phyloP scores from a whole-genome alignment of 2,329 filamentous ascomycete species.

The Huntiella moniliformis region DNA sequence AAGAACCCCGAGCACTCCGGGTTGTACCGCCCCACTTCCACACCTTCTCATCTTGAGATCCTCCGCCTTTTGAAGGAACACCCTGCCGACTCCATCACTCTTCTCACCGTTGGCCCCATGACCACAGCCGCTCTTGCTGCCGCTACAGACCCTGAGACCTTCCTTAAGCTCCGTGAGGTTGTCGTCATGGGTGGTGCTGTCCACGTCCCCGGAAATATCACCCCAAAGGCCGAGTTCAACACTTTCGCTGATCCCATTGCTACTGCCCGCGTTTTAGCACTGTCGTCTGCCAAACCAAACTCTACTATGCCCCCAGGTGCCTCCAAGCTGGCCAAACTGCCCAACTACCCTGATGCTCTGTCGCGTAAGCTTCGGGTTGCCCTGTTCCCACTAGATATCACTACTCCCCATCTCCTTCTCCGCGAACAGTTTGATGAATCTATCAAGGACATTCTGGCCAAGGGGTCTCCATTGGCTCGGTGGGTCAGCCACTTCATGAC shows the following conservation, averaged over 20 bases:
- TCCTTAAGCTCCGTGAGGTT: slow-evolving; percentile 74
- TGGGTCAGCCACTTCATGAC: slow-evolving; percentile 57
- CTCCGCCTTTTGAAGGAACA: slow-evolving; percentile 70
- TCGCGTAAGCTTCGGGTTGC: slow-evolving; percentile 46
- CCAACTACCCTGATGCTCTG: slow-evolving; percentile 44
- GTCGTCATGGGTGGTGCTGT: slow-evolving; percentile 91
- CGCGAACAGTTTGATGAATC: slow-evolving; percentile 37
- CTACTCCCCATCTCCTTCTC: slow-evolving; percentile 47
- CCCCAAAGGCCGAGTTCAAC: slow-evolving; percentile 86
- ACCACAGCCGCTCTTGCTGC: slow-evolving; percentile 89
- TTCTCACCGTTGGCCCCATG: slow-evolving; percentile 74
- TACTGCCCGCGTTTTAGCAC: slow-evolving; percentile 55
- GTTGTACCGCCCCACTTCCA: slow-evolving; percentile 58
- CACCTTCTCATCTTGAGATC: slow-evolving; percentile 66
- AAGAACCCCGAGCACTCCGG: slow-evolving; percentile 27
- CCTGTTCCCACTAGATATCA: slow-evolving; percentile 62
- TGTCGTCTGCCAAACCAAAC: slow-evolving; percentile 53
- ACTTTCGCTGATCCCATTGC: slow-evolving; percentile 73
- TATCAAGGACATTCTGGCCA: slow-evolving; percentile 34
- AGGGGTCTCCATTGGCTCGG: slow-evolving; percentile 51
- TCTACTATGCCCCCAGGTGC: slow-evolving; percentile 63
- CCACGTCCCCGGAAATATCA: slow-evolving; percentile 61
- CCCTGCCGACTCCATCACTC: slow-evolving; percentile 67
- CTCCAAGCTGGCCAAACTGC: slow-evolving; percentile 29
- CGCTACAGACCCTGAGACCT: slow-evolving; percentile 71